A percentile compares a stretch with the other conserved stretches of the same genome.
These are phyloP conservation scores for Plasmodium cynomolgi DNA, from an alignment of 169 alveolate genomes.

Conservation along the genomic window DNA sequence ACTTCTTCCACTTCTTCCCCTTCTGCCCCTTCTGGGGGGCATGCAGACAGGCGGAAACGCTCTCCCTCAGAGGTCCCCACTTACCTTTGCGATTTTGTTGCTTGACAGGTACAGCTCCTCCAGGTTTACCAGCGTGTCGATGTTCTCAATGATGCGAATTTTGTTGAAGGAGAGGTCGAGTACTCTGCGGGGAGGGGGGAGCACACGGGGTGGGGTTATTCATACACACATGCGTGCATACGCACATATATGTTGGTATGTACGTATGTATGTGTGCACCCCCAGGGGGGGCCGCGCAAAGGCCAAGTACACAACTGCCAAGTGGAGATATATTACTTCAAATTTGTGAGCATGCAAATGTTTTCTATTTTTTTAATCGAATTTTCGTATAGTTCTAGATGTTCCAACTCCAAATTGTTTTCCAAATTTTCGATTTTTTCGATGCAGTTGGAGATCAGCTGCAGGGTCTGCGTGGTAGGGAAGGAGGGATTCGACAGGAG, in stretches of 20 bases:
- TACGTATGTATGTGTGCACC: not conserved
- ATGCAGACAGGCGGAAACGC: not conserved
- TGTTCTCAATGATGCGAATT: slow-evolving; percentile 81
- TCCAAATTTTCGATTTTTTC: slow-evolving; percentile 86
- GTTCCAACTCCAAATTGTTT: slow-evolving; percentile 75
- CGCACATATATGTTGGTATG: not conserved
- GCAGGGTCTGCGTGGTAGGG: slow-evolving; percentile 74
- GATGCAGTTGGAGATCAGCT: slow-evolving; percentile 86
- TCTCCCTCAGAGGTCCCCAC: not conserved
- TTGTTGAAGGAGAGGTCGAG: slow-evolving; percentile 86
- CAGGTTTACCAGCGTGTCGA: slow-evolving; percentile 80
- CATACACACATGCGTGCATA: not conserved
- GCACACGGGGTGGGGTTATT: too few species aligned
- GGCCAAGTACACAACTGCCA: not conserved
- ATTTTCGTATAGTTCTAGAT: slow-evolving; percentile 88
- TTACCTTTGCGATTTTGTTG: slow-evolving; percentile 84
- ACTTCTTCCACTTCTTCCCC: not conserved
- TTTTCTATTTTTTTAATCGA: slow-evolving; percentile 83
- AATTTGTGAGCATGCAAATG: slow-evolving; percentile 79
- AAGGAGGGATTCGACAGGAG: not conserved
- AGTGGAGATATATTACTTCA: slow-evolving; percentile 70
- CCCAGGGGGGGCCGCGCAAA: not conserved
- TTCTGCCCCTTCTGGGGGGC: not conserved
- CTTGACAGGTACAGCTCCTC: slow-evolving; percentile 88
- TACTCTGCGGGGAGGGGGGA: slow-evolving; percentile 42